Conservation (phyloP, 176 grass and related monocot genomes). For the Thinopyrum elongatum region DNA sequence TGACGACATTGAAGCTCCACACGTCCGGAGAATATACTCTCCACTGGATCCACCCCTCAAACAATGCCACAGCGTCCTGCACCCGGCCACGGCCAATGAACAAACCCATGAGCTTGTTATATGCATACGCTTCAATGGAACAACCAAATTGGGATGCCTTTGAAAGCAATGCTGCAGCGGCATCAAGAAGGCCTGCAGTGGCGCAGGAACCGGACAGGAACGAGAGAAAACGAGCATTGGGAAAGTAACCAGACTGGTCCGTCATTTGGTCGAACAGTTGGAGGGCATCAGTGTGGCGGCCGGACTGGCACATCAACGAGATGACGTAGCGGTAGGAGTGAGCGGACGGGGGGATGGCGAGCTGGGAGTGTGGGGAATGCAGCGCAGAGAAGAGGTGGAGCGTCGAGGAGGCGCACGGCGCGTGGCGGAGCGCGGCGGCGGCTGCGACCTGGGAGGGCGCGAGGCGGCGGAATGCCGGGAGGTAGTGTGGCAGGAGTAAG, state of each 20-base stretch:
- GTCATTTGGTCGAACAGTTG: conserved; percentile 90
- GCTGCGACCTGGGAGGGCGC: conserved; percentile 21
- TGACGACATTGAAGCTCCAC: conserved; percentile 82
- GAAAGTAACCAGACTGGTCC: conserved; percentile 18
- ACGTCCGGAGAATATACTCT: conserved; percentile 45
- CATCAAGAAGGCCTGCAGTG: conserved; percentile 40
- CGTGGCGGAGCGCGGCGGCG: conserved; percentile 24
- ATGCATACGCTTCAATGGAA: conserved; percentile 43
- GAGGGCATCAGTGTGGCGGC: conserved; percentile 53
- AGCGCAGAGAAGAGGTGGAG: conserved; percentile 37
- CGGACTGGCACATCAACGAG: conserved; percentile 30
- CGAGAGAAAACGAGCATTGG: conserved; percentile 54
- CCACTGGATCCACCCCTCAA: conserved; percentile 49
- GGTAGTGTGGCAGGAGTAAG: conserved; percentile 16
- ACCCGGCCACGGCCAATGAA: conserved; percentile 37
- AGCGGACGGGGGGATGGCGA: conserved; percentile 34
- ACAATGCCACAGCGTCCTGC: conserved; percentile 47
- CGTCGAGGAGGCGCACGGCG: conserved; percentile 31
- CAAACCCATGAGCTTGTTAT: conserved; percentile 69
- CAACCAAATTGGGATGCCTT: conserved; percentile 44
- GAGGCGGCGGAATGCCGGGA: conserved; percentile 26
- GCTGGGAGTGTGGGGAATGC: conserved; percentile 33
- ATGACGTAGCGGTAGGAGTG: conserved; percentile 54
- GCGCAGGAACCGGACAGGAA: conserved; percentile 56
- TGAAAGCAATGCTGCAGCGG: conserved; percentile 28